Base-by-base conservation (phyloP, 805 yeast genomes). In the Limtongozyma cylindracea region DNA sequence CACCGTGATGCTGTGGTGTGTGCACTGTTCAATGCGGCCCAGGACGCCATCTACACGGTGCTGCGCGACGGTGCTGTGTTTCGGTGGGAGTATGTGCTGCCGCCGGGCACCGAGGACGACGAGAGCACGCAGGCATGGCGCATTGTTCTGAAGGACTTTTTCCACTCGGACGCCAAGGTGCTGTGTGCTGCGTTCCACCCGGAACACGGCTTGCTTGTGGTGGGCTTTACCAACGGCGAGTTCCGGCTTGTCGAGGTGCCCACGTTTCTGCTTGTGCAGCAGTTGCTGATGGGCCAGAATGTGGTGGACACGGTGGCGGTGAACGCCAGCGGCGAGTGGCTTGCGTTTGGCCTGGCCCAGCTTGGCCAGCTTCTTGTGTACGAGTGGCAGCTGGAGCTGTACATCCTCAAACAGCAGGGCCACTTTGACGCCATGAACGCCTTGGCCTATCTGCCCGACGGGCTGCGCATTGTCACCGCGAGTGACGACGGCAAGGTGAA, bases 301-400 rank as follows among this genome's bases (percentile, higher is more conserved):
- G 69, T 82, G 3, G 72, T 88, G 13, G 78, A 74, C 37, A 68
- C 80, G 3, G 84, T 88, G 3, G 45, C 65, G 8, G 60, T 88
- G 18, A 88, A 84, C 41, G 45, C 54, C 3, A 53, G 82, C 5
- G 98, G 98, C 16, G 98, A 88, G 43, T 88, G 98, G 98, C 52
- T 88, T 16, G 92, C 94, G 0, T 76, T 88, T 43, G 98, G 98
- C 4, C 80, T 95, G 0, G 48, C 78, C 16, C 69, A 67, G 37
- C 44, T 76, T 14, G 98, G 98, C n/a, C 98, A 88, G 46, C 49
- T 88, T 27, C 48, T 88, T 25, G 98, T 88, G 1, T 88, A 91
- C 53, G 98, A 88, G 53, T 88, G 98, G 98, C 94, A 88, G 48
- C 74, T 92, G 4, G 98, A 88, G 42, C 76, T 94, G 0, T 88